A percentile compares a stretch with the other conserved stretches of the same genome.
These are phyloP conservation scores for Tetracentron sinense DNA, from an alignment of 164 flowering plant genomes.

Conservation along the genomic window DNA sequence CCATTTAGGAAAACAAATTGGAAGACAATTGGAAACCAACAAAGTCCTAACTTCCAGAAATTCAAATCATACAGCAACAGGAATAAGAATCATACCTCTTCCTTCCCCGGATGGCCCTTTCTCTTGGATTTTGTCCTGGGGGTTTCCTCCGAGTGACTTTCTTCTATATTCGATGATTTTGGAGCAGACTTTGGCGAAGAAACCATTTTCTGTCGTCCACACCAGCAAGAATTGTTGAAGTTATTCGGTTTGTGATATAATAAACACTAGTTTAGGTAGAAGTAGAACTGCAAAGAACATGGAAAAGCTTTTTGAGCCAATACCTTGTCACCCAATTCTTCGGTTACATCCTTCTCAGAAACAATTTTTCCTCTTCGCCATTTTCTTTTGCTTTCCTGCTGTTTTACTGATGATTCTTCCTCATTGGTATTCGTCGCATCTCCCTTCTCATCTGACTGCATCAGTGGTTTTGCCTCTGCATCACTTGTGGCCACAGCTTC, in stretches of 20 bases:
- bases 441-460: constrained; percentile 22
- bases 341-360: constrained; percentile 26
- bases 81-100: constrained; percentile 34
- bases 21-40: background rate
- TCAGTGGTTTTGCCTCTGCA: constrained; percentile 28
- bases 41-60: background rate
- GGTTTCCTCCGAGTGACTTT: constrained; percentile 33
- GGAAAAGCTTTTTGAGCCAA: background rate
- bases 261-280: too few species aligned
- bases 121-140: constrained; percentile 44
- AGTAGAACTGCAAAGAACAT: background rate
- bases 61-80: background rate
- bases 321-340: constrained; percentile 26
- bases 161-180: constrained; percentile 34
- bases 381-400: constrained; percentile 27
- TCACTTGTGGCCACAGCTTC: constrained; percentile 35
- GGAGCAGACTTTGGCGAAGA: constrained; percentile 34
- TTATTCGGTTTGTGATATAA: background rate
- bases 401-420: constrained; percentile 24
- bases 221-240: background rate
- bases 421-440: constrained; percentile 15
- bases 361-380: constrained; percentile 25
- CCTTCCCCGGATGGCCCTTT: constrained; percentile 40
- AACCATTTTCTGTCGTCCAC: constrained; percentile 23
- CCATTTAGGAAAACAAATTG: too few species aligned